Conservation (phyloP, 1,139 yeast species). For the Saccharomycopsis phalli region DNA sequence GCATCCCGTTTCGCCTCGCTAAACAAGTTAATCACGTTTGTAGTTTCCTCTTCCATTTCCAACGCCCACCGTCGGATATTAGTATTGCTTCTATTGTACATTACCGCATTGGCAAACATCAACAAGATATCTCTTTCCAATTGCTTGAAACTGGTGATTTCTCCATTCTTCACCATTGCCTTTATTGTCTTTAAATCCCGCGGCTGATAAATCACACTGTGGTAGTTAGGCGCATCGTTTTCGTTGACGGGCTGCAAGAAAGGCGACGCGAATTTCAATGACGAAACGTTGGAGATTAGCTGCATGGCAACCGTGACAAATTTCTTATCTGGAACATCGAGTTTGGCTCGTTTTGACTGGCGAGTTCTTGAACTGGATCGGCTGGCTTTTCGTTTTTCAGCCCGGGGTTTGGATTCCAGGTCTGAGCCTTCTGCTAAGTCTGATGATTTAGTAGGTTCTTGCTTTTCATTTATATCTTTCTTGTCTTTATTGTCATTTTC, state of each 20-base stretch:
- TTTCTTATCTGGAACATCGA: conserved; percentile 30
- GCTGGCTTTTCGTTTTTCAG: conserved; percentile 20
- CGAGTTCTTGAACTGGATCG: conserved; percentile 1
- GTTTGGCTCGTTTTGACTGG: conserved; percentile 2
- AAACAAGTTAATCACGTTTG: conserved; percentile 42
- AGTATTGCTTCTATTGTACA: conserved; percentile 65
- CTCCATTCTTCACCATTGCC: conserved; percentile 49
- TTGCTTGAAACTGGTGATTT: conserved; percentile 40
- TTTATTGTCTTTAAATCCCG: conserved; percentile 59
- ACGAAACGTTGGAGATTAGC: conserved; percentile 53
- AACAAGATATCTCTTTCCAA: conserved; percentile 61
- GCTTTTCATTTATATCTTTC: background rate
- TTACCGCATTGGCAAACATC: conserved; percentile 78
- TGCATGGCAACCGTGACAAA: conserved; percentile 51
- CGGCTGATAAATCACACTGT: conserved; percentile 52
- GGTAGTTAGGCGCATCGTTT: conserved; percentile 62
- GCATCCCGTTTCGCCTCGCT: conserved; percentile 24
- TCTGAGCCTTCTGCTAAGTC: conserved; percentile 7
- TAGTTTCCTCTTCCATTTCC: conserved; percentile 58
- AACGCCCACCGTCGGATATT: conserved; percentile 55
- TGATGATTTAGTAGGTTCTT: background rate
- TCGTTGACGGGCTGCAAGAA: conserved; percentile 62
- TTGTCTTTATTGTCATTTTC: conserved; percentile 2
- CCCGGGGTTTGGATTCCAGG: conserved; percentile 26
- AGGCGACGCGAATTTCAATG: conserved; percentile 68